Evolutionary conservation across 2,329 filamentous ascomycete genomes (phyloP).

Genomic region (Fusarium palustre): DNA sequence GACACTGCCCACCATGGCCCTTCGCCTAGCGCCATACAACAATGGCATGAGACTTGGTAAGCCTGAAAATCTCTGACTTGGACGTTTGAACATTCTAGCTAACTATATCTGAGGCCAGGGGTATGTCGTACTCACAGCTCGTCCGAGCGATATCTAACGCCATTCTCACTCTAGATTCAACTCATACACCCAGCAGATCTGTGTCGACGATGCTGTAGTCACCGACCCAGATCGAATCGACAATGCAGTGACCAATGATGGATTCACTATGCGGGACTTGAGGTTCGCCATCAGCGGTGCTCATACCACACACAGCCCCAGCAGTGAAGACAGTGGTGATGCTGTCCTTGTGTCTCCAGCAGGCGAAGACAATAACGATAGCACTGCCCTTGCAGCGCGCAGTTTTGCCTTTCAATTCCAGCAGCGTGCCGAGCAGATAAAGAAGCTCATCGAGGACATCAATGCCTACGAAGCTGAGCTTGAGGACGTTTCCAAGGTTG

Average conservation of each 20-base stretch:
- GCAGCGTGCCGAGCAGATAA: background rate
- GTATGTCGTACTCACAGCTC: background rate
- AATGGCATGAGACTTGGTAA: conserved; percentile 12
- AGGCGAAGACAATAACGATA: background rate
- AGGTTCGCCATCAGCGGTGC: background rate
- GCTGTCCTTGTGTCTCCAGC: background rate
- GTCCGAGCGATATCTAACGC: background rate
- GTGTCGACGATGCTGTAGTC: conserved; percentile 3
- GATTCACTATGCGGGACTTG: background rate
- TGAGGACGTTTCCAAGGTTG: background rate
- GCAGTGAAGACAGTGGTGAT: background rate
- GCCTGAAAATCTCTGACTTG: background rate
- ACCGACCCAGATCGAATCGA: background rate
- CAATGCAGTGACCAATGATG: background rate
- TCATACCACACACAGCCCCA: background rate
- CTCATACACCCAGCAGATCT: conserved; percentile 1
- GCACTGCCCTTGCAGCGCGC: background rate
- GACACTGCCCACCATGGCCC: background rate
- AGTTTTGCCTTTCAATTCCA: conserved; percentile 2
- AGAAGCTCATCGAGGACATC: background rate
- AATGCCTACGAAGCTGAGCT: background rate
- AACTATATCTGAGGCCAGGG: background rate
- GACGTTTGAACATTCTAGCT: background rate
- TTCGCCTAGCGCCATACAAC: background rate
- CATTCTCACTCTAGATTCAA: background rate